Evolutionary conservation across 176 grass and related monocot genomes (phyloP).

Genomic region (Oryza brachyantha): DNA sequence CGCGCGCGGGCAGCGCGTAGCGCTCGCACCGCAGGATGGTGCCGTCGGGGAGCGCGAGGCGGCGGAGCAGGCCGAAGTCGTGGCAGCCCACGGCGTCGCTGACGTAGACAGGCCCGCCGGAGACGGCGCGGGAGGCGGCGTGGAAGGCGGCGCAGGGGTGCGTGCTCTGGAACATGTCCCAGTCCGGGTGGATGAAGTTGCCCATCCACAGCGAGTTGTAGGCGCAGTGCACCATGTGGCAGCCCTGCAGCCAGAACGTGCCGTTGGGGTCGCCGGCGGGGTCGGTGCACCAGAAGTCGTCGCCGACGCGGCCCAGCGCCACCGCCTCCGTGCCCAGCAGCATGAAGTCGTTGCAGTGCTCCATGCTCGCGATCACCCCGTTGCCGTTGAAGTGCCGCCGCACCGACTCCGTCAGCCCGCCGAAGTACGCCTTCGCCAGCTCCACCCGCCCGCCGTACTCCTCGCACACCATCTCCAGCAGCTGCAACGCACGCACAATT

Average conservation of each 20-base stretch:
- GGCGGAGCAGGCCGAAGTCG: conserved; percentile 70
- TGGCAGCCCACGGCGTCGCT: conserved; percentile 78
- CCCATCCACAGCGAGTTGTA: conserved; percentile 99
- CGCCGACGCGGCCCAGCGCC: conserved; percentile 79
- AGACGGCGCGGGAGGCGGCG: conserved; percentile 90
- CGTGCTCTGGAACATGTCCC: conserved; percentile 99
- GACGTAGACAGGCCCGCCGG: conserved; percentile 84
- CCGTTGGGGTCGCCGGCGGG: conserved; percentile 86
- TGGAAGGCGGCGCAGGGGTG: conserved; percentile 90
- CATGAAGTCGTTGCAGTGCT: conserved; percentile 99
- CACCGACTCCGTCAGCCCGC: conserved; percentile 63
- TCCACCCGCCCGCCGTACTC: conserved; percentile 81
- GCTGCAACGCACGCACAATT: conserved; percentile 21
- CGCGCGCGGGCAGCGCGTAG: conserved; percentile 74
- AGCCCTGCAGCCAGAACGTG: conserved; percentile 92
- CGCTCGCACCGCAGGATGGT: conserved; percentile 69
- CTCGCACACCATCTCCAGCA: conserved; percentile 92
- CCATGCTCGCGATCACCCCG: conserved; percentile 96
- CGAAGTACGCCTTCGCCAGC: conserved; percentile 75
- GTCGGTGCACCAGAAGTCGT: conserved; percentile 96
- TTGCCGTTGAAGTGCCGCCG: conserved; percentile 78
- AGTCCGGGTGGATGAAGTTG: conserved; percentile 90
- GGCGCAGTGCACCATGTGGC: conserved; percentile 99
- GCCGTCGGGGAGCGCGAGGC: conserved; percentile 65
- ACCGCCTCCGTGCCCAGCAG: conserved; percentile 77